phyloP scores from a whole-genome alignment of 306 rosid genomes.

The Dalbergia cochinchinensis region DNA sequence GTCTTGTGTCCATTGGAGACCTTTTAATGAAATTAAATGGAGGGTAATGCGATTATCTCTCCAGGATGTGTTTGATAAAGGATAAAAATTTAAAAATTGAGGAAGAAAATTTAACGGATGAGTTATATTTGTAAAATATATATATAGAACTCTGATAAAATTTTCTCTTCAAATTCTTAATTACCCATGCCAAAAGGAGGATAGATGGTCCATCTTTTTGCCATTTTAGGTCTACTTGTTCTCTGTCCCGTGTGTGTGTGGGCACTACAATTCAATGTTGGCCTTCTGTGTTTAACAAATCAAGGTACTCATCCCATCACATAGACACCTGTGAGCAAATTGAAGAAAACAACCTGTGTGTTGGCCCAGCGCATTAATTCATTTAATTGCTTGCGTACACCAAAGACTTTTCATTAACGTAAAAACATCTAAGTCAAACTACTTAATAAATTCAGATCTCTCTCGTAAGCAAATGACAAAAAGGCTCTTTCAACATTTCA shows the following conservation, averaged over 20 bases:
- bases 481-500: background rate
- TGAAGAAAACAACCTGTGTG: background rate
- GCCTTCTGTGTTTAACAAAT: no score
- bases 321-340: background rate
- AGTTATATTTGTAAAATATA: no score
- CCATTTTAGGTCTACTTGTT: no score
- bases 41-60: background rate
- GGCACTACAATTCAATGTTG: no score
- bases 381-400: background rate
- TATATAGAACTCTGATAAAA: no score
- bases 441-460: background rate
- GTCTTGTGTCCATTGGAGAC: background rate
- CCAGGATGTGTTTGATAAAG: no score
- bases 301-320: background rate
- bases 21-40: background rate
- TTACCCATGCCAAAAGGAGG: no score
- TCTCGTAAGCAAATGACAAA: background rate
- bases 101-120: no score
- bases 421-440: background rate
- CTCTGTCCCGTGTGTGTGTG: no score
- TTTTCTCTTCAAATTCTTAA: no score
- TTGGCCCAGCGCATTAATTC: background rate
- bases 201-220: no score
- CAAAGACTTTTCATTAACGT: background rate
- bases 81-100: no score